Base-by-base conservation (phyloP, 805 yeast species). In the Ogataea naganishii region DNA sequence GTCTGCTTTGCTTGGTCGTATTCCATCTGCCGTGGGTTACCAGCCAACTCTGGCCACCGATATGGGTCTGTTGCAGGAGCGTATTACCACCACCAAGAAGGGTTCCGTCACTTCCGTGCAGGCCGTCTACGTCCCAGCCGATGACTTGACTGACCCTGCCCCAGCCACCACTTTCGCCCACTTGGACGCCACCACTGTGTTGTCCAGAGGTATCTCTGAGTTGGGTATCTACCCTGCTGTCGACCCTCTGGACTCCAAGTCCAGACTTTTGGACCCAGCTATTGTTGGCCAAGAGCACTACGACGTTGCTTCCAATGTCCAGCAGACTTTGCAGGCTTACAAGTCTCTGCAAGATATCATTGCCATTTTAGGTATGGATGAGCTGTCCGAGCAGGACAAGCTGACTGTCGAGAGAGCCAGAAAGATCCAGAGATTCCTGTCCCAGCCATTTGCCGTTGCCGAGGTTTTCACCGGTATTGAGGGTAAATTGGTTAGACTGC, bases 291-390 rank as follows among this genome's bases (percentile, higher is more conserved):
- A 85, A 69, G 98, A 92, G 75, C 98, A 92, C 75, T 92, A 92
- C 72, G 81, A 80, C 51, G 85, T 81, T 63, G 98, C 98, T 45
- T 72, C 94, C 51, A 60, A 68, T 56, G 98, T 92, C 51, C 98
- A 92, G 76, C 92, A 88, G 74, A 92, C 98, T 53, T 75, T 92
- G 66, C 98, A 92, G 76, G 96, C 97, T 54, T 92, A 92, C 82
- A 92, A 92, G 78, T 92, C 98, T 53, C 77, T 92, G 65, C 98
- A 92, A 76, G 98, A 92, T 80, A 92, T 92, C 69, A 92, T 92
- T 80, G 98, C 98, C 68, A 92, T 92, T 78, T 82, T 92, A 68
- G 98, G 98, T 88, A 92, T 92, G 98, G 98, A 92, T 70, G 98
- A 92, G 77, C 80, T 92, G 73, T 86, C 96, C 49, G 98, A 92